Evolutionary conservation across 2,329 filamentous ascomycete genomes (phyloP).

Genomic region (Penicillium olsonii): DNA sequence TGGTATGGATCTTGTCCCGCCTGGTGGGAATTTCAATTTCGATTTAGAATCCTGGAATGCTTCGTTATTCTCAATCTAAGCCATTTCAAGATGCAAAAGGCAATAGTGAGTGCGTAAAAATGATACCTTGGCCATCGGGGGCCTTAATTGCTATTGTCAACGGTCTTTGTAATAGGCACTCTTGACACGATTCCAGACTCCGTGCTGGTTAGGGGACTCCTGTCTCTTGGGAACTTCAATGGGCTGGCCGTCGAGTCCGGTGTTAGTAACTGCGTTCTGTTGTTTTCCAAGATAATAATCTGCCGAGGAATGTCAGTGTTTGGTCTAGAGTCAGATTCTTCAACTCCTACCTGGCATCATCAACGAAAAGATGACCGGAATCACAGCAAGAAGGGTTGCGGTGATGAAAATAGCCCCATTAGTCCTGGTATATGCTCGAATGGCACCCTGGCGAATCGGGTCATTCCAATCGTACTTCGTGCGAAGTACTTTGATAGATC

Average conservation of each 20-base stretch:
- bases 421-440: conserved; percentile 39
- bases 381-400: conserved; percentile 31
- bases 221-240: conserved; percentile 8
- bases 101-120: no score
- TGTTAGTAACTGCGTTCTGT: conserved; percentile 28
- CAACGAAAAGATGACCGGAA: conserved; percentile 39
- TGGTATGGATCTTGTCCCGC: no score
- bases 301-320: conserved; percentile 40
- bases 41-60: no score
- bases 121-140: no score
- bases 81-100: no score
- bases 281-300: conserved; percentile 36
- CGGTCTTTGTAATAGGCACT: not conserved
- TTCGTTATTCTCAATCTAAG: no score
- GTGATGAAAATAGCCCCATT: conserved; percentile 41
- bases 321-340: not conserved
- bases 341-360: not conserved
- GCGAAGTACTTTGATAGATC: conserved; percentile 37
- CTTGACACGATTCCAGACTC: not conserved
- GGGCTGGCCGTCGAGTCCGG: conserved; percentile 23
- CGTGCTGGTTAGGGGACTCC: not conserved
- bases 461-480: conserved; percentile 35
- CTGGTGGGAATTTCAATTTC: no score
- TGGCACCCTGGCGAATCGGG: conserved; percentile 40
- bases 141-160: not conserved